Evolutionary conservation across 352 stramenopile species (phyloP).

Genomic region (Pythium apleroticum): DNA sequence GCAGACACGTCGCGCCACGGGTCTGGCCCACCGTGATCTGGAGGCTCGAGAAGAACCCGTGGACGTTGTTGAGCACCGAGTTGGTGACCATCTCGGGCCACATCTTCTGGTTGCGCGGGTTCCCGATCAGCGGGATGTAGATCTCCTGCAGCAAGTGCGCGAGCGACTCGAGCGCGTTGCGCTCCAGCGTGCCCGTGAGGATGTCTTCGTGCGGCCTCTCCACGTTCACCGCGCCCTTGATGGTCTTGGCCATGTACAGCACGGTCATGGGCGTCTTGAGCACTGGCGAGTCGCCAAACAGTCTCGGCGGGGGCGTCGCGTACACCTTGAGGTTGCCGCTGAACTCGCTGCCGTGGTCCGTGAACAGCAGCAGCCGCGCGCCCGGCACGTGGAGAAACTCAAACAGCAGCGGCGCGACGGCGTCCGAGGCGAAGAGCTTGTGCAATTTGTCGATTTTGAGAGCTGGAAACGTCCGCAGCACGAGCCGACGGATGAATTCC

Average conservation of each 20-base stretch:
- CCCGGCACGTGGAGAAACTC: conserved; percentile 72
- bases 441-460: conserved; percentile 58
- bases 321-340: conserved; percentile 63
- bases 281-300: conserved; percentile 40
- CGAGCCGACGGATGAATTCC: conserved; percentile 62
- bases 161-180: conserved; percentile 73
- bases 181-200: conserved; percentile 69
- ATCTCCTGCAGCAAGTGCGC: conserved; percentile 73
- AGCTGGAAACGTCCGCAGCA: conserved; percentile 67
- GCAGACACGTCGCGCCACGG: conserved; percentile 78
- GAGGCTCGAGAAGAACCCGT: conserved; percentile 80
- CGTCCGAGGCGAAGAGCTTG: conserved; percentile 62
- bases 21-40: conserved; percentile 90
- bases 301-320: conserved; percentile 43
- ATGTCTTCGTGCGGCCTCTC: conserved; percentile 73
- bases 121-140: conserved; percentile 71
- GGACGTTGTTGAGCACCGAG: conserved; percentile 74
- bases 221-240: conserved; percentile 58
- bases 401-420: conserved; percentile 58
- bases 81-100: conserved; percentile 84
- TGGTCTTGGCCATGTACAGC: conserved; percentile 75
- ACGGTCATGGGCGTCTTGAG: conserved; percentile 45
- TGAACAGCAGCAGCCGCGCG: conserved; percentile 62
- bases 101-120: conserved; percentile 72
- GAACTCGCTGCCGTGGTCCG: conserved; percentile 61